Conservation (phyloP, 179 eudicot species). For the Spinacia oleracea region DNA sequence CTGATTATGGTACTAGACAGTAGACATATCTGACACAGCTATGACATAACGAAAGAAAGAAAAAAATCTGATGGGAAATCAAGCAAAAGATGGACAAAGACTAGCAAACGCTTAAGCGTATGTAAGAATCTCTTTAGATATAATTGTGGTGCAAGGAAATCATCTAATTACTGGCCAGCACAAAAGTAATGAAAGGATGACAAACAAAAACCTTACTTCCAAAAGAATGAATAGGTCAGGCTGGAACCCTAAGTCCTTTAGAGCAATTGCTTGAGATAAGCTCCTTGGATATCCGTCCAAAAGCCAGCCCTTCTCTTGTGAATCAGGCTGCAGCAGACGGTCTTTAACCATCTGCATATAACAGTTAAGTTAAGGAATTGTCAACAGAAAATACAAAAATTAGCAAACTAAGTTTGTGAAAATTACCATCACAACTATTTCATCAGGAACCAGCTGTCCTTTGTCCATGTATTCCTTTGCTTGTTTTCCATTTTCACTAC, state of each 20-base stretch:
- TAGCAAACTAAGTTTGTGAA: constrained; percentile 5
- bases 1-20: background rate
- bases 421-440: constrained; percentile 88
- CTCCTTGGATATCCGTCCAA: constrained; percentile 98
- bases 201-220: constrained; percentile 62
- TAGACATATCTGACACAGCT: background rate
- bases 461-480: constrained; percentile 95
- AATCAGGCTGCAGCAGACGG: constrained; percentile 71
- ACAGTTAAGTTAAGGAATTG: constrained; percentile 23
- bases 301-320: constrained; percentile 95
- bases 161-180: background rate
- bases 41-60: background rate
- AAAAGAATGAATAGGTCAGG: constrained; percentile 90
- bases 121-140: background rate
- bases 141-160: background rate
- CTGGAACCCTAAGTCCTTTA: constrained; percentile 65
- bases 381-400: constrained; percentile 5
- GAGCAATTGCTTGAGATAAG: constrained; percentile 90
- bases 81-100: background rate
- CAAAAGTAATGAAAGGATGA: background rate
- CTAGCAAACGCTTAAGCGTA: background rate
- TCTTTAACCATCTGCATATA: constrained; percentile 87
- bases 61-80: background rate
- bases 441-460: constrained; percentile 92
- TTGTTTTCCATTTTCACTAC: constrained; percentile 79